Base-by-base conservation (phyloP, 345 rosid genomes). In the Rhizophora mangle region DNA sequence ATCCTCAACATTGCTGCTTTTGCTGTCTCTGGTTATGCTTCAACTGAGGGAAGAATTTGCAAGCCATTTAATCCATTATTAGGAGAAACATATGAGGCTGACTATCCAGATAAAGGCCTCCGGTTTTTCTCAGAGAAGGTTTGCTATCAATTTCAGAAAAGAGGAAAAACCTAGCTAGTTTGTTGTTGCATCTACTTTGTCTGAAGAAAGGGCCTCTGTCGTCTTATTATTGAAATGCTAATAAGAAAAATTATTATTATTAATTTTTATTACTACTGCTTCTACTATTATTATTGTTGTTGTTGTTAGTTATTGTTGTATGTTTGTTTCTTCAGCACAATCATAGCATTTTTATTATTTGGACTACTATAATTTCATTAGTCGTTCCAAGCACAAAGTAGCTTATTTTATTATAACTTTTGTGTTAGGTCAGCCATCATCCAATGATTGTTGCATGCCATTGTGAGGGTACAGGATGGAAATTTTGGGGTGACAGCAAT, bases 391-490 rank as follows among this genome's bases (percentile, higher is more conserved):
- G 26, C 20, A 4, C 30, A 18, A 58, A 69, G 72, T 55, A 60
- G 46, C 68, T 60, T 51, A 51, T 26, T 43, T 3, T 46, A 59
- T 46, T 49, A 5, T 16, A 27, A 39, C 26, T 59, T 70, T 59
- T 71, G 70, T 81, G 82, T 84, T 91, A 95, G 99, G 99, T 95
- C 83, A 96, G 99, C 74, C 99, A 96, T 78, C 99, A 96, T 77
- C 99, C 99, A 62, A 96, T 88, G 97, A 72, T 96, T 73, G 89
- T 96, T 67, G 99, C 99, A 67, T 96, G 97, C 68, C 98, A 92
- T 68, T 96, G 98, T 79, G 93, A 96, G 77, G 99, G 99, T 51
- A 85, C 82, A 15, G 99, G 99, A 62, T 92, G 99, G 99, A 96
- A 84, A 81, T 96, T 96, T 54, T 92, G 96, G 94, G 99, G 90